Base-by-base conservation (phyloP, 495 filamentous ascomycete species). In the Penicillium pulvis region DNA sequence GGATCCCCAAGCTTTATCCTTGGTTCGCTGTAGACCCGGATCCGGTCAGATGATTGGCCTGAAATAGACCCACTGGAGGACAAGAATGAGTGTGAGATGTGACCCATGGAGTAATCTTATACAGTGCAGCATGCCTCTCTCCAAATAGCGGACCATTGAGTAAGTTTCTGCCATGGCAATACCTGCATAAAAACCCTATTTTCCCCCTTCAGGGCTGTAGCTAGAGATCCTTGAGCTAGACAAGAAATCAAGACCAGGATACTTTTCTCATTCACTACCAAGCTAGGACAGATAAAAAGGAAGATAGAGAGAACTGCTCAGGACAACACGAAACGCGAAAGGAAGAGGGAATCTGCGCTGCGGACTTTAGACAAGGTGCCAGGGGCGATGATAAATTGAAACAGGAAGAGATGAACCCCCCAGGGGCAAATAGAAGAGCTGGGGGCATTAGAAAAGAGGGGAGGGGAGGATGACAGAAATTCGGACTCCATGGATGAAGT, bases 311-410 rank as follows among this genome's bases (percentile, higher is more conserved):
- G 51, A 71, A 69, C 59, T 60, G 57, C 39, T 41, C 61, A 63
- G 65, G 62, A 59, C n/a, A 64, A 70, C 55, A 69, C 66, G 65
- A 55, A 70, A 70, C 59, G 67, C 58, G 59, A 69, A 70, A 69
- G 63, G 69, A 71, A 67, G 69, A 75, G 72, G 67, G 69, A 72
- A 73, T 75, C 71, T 73, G 73, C 70, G 71, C 66, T 75, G 73
- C 66, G 72, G 70, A 76, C 68, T 75, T 73, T 73, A 64, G 71
- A 71, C 70, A 70, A 70, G 69, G 65, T 69, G 67, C 70, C 65
- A 74, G 63, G 60, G 69, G 69, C 60, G 57, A 70, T 30, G 36
- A 17, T 57, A 58, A 56, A 45, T 46, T 33, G 24, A 47, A 55
- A 55, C 23, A 46, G 30, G 41, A 47, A 55, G 42, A 46, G 28